Percentiles rank a stretch among this genome's conserved stretches.
Evolutionary conservation across 2,329 filamentous ascomycete genomes (phyloP).

Genomic region (Domatiomyces catenatus): DNA sequence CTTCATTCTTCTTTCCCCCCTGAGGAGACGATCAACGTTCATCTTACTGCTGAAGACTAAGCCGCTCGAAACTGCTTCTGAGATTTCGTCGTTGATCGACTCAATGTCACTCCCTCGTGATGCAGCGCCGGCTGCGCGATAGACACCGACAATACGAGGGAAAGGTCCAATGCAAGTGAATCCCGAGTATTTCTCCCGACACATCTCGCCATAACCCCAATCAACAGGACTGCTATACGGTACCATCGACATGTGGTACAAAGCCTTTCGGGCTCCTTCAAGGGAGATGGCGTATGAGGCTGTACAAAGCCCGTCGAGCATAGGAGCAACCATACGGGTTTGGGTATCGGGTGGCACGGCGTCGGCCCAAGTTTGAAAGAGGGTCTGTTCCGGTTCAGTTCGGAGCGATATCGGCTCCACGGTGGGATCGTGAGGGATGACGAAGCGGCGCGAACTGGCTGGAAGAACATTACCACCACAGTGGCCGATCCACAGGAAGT

Average conservation of each 20-base stretch:
- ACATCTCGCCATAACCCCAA: conserved; percentile 32
- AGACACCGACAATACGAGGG: conserved; percentile 35
- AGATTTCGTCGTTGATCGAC: conserved; percentile 7
- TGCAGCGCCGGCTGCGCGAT: conserved; percentile 25
- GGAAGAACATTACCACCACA: conserved; percentile 22
- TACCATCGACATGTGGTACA: conserved; percentile 20
- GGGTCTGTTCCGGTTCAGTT: conserved; percentile 6
- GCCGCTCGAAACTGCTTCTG: conserved; percentile 9
- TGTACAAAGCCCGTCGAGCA: conserved; percentile 22
- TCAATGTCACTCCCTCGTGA: conserved; percentile 21
- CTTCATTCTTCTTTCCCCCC: conserved; percentile 2
- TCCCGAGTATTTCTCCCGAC: conserved; percentile 23
- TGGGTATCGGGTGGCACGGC: conserved; percentile 19
- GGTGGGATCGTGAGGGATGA: conserved; percentile 20
- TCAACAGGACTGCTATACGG: conserved; percentile 25
- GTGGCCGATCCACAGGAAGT: conserved; percentile 37
- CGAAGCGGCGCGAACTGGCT: conserved; percentile 17
- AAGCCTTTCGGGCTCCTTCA: conserved; percentile 24
- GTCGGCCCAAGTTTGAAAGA: conserved; percentile 7
- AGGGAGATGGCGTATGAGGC: conserved; percentile 27
- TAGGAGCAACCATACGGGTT: conserved; percentile 25
- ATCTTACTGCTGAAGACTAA: conserved; percentile 18
- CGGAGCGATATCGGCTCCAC: conserved; percentile 9
- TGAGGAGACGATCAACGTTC: conserved; percentile 17
- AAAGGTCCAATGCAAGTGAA: conserved; percentile 27